Conservation (phyloP, 306 rosid species). For the cucumber (Cucumis sativus) region DNA sequence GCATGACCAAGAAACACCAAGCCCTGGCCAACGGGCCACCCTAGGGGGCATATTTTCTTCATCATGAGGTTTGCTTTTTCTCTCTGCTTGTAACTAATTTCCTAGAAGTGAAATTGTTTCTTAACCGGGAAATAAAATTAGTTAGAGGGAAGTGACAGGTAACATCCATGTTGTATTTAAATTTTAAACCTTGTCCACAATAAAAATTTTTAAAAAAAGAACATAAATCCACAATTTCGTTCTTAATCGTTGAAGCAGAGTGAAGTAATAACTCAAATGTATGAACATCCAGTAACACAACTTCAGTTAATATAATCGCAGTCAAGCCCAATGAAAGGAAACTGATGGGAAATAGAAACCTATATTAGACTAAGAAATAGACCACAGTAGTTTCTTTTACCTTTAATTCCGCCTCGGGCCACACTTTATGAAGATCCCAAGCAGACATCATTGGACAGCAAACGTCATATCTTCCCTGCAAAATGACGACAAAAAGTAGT, state of each 20-base stretch:
- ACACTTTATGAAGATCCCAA: constrained; percentile 97
- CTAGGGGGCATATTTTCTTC: neutral
- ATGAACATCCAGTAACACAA: neutral
- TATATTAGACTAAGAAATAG: neutral
- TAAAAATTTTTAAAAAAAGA: neutral
- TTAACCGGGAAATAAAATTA: neutral
- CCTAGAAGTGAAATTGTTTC: too few species aligned
- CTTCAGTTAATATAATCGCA: neutral
- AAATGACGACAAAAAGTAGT: neutral
- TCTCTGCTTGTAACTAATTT: neutral
- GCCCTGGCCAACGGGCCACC: too few species aligned
- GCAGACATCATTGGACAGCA: constrained; percentile 98
- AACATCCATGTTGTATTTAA: neutral
- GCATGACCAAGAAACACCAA: too few species aligned
- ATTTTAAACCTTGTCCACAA: neutral
- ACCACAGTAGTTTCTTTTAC: constrained; percentile 18
- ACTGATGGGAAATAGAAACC: neutral
- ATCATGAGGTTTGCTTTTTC: neutral
- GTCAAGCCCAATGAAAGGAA: neutral
- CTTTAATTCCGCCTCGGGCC: constrained; percentile 93
- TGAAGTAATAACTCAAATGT: neutral
- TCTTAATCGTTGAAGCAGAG: neutral
- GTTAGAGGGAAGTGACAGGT: neutral
- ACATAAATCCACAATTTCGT: neutral
- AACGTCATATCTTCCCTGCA: constrained; percentile 87